These are phyloP conservation scores for Alloascoidea hylecoeti DNA, from an alignment of 805 yeast species.

Conservation along the genomic window DNA sequence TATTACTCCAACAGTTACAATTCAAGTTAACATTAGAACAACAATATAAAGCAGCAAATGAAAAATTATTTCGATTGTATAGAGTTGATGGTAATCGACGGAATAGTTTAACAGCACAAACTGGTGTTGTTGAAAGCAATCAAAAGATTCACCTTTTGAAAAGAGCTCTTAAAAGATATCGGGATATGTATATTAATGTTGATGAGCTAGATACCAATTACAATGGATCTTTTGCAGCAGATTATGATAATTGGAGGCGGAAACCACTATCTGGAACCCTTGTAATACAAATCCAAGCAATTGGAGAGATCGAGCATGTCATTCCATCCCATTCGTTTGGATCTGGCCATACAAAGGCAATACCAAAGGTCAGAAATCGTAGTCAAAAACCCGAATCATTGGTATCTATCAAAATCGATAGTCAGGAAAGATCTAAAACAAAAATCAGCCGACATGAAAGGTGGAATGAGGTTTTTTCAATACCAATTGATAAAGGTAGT, in stretches of 20 bases:
- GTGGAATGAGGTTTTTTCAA: slow-evolving; percentile 58
- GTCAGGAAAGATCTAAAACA: slow-evolving; percentile 44
- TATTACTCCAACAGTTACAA: slow-evolving; percentile 68
- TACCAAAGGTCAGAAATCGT: no score
- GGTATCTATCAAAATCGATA: slow-evolving; percentile 59
- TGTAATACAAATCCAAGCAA: slow-evolving; percentile 43
- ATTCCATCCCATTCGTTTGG: slow-evolving; percentile 56
- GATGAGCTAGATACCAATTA: not conserved
- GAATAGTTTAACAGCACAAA: slow-evolving; percentile 64
- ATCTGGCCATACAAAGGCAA: no score
- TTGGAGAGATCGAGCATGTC: slow-evolving; percentile 71
- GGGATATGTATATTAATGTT: slow-evolving; percentile 46
- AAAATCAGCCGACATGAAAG: slow-evolving; percentile 51
- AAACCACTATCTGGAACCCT: slow-evolving; percentile 51
- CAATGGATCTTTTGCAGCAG: no score
- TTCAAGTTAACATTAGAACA: slow-evolving; percentile 72
- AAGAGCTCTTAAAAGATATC: slow-evolving; percentile 58
- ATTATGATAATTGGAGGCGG: not conserved
- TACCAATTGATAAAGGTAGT: slow-evolving; percentile 61
- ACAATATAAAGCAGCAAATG: slow-evolving; percentile 69
- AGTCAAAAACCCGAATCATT: slow-evolving; percentile 43
- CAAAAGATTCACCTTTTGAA: slow-evolving; percentile 58
- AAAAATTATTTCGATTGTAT: slow-evolving; percentile 62
- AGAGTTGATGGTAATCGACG: slow-evolving; percentile 68
- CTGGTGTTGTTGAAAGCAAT: slow-evolving; percentile 61